Conservation (phyloP, 345 rosid species). For the Euphorbia peplus region DNA sequence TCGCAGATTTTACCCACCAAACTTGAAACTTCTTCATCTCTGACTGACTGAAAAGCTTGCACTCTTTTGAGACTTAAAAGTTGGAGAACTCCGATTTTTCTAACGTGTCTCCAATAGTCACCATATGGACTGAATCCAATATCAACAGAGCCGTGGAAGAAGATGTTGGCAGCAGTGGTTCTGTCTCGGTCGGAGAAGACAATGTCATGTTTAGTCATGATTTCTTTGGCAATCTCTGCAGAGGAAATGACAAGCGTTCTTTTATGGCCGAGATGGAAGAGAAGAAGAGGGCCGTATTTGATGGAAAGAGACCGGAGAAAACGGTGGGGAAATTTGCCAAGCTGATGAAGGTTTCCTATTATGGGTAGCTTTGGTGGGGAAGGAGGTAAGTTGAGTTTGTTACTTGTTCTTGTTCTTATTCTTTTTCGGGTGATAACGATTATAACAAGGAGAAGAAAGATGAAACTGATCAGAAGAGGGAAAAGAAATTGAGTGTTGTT, state of each 20-base stretch:
- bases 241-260: conserved; percentile 26
- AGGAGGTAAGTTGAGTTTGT: conserved; percentile 23
- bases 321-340: conserved; percentile 20
- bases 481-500: background rate
- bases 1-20: conserved; percentile 12
- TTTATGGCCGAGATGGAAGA: conserved; percentile 7
- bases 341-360: conserved; percentile 29
- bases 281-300: conserved; percentile 28
- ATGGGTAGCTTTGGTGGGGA: conserved; percentile 22
- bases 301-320: conserved; percentile 14
- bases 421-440: too few species aligned
- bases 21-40: conserved; percentile 24
- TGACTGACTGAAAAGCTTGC: conserved; percentile 18
- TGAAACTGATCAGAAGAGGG: background rate
- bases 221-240: conserved; percentile 9
- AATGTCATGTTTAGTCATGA: conserved; percentile 13
- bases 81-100: conserved; percentile 17
- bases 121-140: conserved; percentile 18
- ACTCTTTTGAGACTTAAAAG: conserved; percentile 23
- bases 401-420: too few species aligned
- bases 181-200: conserved; percentile 17
- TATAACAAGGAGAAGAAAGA: background rate
- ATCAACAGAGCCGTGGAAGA: conserved; percentile 10
- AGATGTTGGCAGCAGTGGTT: conserved; percentile 8
- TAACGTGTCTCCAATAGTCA: conserved; percentile 23